phyloP scores from a whole-genome alignment of 1,284 basidiomycete species.

The Pulchroboletus neoregius region DNA sequence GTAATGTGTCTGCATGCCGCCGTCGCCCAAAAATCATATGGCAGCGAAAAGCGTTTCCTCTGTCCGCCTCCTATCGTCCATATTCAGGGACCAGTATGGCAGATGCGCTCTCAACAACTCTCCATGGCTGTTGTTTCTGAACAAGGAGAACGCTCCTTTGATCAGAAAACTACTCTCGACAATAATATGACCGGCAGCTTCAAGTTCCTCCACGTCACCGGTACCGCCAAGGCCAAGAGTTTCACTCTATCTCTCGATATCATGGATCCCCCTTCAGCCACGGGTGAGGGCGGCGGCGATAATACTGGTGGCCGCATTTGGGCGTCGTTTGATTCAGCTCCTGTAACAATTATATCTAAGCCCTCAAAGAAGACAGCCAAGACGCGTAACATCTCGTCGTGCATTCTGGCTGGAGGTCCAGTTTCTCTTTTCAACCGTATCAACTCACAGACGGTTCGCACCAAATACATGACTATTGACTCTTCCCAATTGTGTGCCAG shows the following conservation, averaged over 20 bases:
- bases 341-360: slow-evolving; percentile 93
- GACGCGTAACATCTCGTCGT: slow-evolving; percentile 89
- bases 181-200: slow-evolving; percentile 81
- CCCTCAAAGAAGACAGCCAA: slow-evolving; percentile 97
- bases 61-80: slow-evolving; percentile 87
- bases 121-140: slow-evolving; percentile 85
- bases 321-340: slow-evolving; percentile 89
- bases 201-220: slow-evolving; percentile 86
- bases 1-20: slow-evolving; percentile 85
- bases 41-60: slow-evolving; percentile 87
- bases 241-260: slow-evolving; percentile 84
- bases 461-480: slow-evolving; percentile 94
- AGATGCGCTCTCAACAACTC: slow-evolving; percentile 74
- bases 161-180: slow-evolving; percentile 77
- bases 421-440: slow-evolving; percentile 95
- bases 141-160: slow-evolving; percentile 74
- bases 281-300: slow-evolving; percentile 52
- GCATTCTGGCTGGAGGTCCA: slow-evolving; percentile 85
- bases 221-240: slow-evolving; percentile 84
- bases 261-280: slow-evolving; percentile 56
- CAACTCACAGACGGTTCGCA: slow-evolving; percentile 94
- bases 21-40: slow-evolving; percentile 90
- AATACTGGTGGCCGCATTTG: slow-evolving; percentile 64
- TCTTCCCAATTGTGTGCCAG: slow-evolving; percentile 81
- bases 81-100: slow-evolving; percentile 79